These are phyloP conservation scores for Boletellus emodensis DNA, from an alignment of 768 basidiomycete species.

Conservation along the genomic window DNA sequence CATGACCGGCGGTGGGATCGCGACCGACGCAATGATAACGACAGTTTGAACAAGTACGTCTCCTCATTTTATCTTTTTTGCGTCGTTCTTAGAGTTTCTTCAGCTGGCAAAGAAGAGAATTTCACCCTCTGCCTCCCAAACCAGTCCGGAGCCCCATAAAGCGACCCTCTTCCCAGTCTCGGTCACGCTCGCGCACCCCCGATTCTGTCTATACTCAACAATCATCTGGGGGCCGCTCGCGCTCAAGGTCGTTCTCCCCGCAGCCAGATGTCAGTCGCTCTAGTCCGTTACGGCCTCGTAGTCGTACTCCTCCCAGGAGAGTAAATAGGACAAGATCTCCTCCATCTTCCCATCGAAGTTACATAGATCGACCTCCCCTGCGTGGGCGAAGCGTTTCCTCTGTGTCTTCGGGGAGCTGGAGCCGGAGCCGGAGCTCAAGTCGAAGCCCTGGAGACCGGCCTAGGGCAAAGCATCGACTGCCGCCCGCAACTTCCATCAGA, in stretches of 20 bases:
- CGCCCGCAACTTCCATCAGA: conserved; percentile 42
- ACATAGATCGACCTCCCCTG: conserved; percentile 27
- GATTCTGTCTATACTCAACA: conserved; percentile 62
- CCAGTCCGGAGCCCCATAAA: conserved; percentile 34
- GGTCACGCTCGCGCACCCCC: conserved; percentile 52
- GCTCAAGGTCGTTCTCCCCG: conserved; percentile 58
- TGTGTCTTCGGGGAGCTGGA: conserved; percentile 51
- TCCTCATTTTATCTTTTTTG: conserved; percentile 5
- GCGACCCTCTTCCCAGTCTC: conserved; percentile 42
- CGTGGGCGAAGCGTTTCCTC: conserved; percentile 52
- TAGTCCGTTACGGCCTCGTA: conserved; percentile 44
- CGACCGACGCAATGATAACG: conserved; percentile 53
- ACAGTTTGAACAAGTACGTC: conserved; percentile 71
- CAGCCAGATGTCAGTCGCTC: conserved; percentile 51
- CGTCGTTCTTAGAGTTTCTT: conserved; percentile 5
- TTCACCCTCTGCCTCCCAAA: conserved; percentile 38
- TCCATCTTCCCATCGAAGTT: conserved; percentile 40
- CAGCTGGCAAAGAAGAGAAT: conserved; percentile 69
- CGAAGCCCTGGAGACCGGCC: conserved; percentile 50
- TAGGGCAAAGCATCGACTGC: conserved; percentile 61
- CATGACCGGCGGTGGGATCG: conserved; percentile 32
- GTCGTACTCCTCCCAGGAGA: conserved; percentile 48
- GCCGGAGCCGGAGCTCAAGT: conserved; percentile 50
- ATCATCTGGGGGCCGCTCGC: conserved; percentile 64
- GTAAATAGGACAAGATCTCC: conserved; percentile 39